Base-by-base conservation (phyloP, 2,329 filamentous ascomycete genomes). In the Diplocarpon rosae region DNA sequence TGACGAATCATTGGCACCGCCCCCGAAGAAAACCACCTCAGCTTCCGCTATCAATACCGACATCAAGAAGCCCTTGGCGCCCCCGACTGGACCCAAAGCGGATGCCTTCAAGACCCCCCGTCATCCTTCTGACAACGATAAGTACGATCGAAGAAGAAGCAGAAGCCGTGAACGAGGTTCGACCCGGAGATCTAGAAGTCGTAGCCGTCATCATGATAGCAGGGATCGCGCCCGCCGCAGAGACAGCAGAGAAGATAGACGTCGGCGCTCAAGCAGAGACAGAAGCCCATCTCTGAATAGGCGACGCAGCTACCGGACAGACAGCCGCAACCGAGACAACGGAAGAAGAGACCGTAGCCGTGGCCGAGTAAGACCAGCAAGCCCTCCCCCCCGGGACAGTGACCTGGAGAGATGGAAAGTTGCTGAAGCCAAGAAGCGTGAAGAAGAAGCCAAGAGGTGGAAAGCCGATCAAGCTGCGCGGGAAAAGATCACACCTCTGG, bases 381-480 rank as follows among this genome's bases (percentile, higher is more conserved):
- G 45, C 38, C 38, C 42, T 36, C 31, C 41, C 29, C 41, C 44
- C n/a, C 32, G 40, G 28, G 34, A 45, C 37, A 38, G 39, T n/a
- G 42, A 49, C 17, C 38, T 48, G 16, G 59, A 60, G 42, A 47
- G 51, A 15, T 52, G 74, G 69, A 80, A 80, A 58, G 70, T 73
- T 51, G 72, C 73, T 46, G 75, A 79, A 54, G 75, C 78, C 42
- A 74, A 70, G 58, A 75, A 77, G 57, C 71, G 76, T 40, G 76
- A 80, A 58, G 71, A 71, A 50, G 76, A 80, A 60, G 78, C 78
- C 32, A 80, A 78, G 58, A 75, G 75, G 4, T 81, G 80, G 53
- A 64, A 80, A 31, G 75, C 75, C 6, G 75, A 78, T 53, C 72
- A 74, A 49, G 75, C 79, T 52, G 76, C 76, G 28, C 68, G 73